These are phyloP conservation scores for Phytophthora cryptogea DNA, from an alignment of 352 stramenopile genomes.

Conservation along the genomic window DNA sequence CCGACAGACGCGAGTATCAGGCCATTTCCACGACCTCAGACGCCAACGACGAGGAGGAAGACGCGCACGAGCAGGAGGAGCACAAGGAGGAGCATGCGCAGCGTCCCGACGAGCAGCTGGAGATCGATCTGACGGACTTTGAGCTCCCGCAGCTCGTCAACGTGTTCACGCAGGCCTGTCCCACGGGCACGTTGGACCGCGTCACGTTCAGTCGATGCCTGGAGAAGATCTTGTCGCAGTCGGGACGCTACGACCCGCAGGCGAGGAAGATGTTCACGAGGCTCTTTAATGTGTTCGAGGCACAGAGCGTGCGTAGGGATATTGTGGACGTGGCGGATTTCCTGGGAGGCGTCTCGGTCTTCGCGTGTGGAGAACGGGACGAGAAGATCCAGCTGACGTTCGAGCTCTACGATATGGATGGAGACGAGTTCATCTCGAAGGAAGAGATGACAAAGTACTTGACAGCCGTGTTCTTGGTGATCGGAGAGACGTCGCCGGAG, in stretches of 20 bases:
- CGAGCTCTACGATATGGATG: conserved; percentile 86
- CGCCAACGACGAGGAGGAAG: conserved; percentile 31
- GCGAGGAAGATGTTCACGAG: conserved; percentile 75
- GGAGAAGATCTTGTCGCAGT: conserved; percentile 85
- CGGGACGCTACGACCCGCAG: conserved; percentile 73
- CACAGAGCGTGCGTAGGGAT: conserved; percentile 39
- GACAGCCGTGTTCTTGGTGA: conserved; percentile 83
- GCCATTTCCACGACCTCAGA: conserved; percentile 29
- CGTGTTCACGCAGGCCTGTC: conserved; percentile 80
- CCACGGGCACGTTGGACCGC: conserved; percentile 70
- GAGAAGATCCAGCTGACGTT: conserved; percentile 88
- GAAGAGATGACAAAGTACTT: conserved; percentile 90
- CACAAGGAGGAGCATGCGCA: conserved; percentile 19
- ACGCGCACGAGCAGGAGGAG: conserved; percentile 28
- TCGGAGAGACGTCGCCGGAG: conserved; percentile 66
- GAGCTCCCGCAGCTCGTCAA: conserved; percentile 83
- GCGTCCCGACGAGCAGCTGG: conserved; percentile 32
- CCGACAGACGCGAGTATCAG: conserved; percentile 18
- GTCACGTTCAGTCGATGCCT: conserved; percentile 70
- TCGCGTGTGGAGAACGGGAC: conserved; percentile 77
- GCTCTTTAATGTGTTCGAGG: conserved; percentile 84
- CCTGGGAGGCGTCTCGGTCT: conserved; percentile 80
- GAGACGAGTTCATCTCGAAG: conserved; percentile 82
- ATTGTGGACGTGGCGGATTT: conserved; percentile 85
- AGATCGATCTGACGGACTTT: conserved; percentile 84